Evolutionary conservation across 805 yeast genomes (phyloP), one percentile per base, ranked within the genome.

Genomic region (Saturnispora zaruensis): DNA sequence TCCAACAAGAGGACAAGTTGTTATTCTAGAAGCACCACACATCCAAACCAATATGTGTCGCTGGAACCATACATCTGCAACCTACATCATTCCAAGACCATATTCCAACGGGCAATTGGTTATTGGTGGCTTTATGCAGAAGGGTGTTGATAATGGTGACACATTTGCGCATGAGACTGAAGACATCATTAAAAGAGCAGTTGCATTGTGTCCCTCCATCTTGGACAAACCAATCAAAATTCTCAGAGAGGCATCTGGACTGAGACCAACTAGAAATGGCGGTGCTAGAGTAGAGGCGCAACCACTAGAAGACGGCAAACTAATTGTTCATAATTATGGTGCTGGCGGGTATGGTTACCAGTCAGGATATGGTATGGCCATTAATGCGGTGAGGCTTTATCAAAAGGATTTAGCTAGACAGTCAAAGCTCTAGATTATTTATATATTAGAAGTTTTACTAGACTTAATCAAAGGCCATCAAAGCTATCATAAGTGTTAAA

Each of bases 1-100:
- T 56, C 90, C 95, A 4, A 78, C 85, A 1, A 70, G 95, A 51
- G 95, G 95, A 3, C 93, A 86, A 60, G 87, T 85, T 20, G 81
- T 84, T 14, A 80, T 84, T 6, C 72, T 84, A 20, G 74, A 71
- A 52, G 87, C 87, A 0, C 87, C 88, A 1, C 84, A 81, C 57
- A 68, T 84, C 51, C 66, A 67, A 26, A 79, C 77, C 55, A 84
- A 82, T 62, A 65, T 65, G 53, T 59, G 78, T 69, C 66, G 77
- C 45, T 80, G 85, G 84, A 82, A 82, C 16, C 65, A 61, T 3
- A 76, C 72, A 42, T 71, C 67, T 51, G 78, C 85, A 6, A 82
- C 87, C 0, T 84, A 84, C 56, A 71, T 80, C 46, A 84, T 84
- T 61, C 87, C 87, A 50, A 73, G 91, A 53, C 87, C 89, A 0